Evolutionary conservation across 768 basidiomycete genomes (phyloP), one percentile per base, ranked within the genome.

Genomic region (Hygrocybe coccinea): DNA sequence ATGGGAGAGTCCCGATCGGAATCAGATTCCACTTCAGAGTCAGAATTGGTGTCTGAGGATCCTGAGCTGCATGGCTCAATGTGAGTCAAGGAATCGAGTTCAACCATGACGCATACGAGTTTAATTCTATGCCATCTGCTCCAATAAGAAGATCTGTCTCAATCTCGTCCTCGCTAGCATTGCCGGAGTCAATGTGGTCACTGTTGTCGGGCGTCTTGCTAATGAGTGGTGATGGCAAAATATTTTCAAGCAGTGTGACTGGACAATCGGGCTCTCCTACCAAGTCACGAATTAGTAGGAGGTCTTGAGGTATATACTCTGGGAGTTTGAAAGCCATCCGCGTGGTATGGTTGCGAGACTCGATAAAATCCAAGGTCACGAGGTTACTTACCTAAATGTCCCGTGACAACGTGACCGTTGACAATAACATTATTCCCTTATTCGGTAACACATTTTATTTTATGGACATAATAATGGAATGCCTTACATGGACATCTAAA

Each of bases 81-180:
- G 39, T n/a, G 24, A 25, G 17, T 43, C n/a, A 61, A 56, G 50
- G 54, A 52, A 60, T 64, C 54, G 62, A 60, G 57, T 61, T 57
- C 2, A 61, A 12, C 56, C 17, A 46, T 22, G 44, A 46, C 5
- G 11, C 15, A 22, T 12, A 17, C 22, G 21, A 19, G 3, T 46
- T 61, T 43, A 56, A 57, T 9, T 68, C 65, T 15, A 76, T 77
- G 17, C 76, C 74, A 17, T 78, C 79, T 21, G 70, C 60, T 15
- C 65, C 58, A 21, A 64, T 66, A 17, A 78, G 74, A 25, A 86
- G 76, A 56, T 78, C 78, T n/a, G 81, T 85, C 58, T 85, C 86
- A 44, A 89, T 83, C 65, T 89, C 89, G 37, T 83, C 82, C 64
- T 87, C 87, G 57, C 87, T 89, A 54, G 77, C 81, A 37, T 68